Evolutionary conservation across 768 basidiomycete species (phyloP).

Genomic region (Auricularia sp.): DNA sequence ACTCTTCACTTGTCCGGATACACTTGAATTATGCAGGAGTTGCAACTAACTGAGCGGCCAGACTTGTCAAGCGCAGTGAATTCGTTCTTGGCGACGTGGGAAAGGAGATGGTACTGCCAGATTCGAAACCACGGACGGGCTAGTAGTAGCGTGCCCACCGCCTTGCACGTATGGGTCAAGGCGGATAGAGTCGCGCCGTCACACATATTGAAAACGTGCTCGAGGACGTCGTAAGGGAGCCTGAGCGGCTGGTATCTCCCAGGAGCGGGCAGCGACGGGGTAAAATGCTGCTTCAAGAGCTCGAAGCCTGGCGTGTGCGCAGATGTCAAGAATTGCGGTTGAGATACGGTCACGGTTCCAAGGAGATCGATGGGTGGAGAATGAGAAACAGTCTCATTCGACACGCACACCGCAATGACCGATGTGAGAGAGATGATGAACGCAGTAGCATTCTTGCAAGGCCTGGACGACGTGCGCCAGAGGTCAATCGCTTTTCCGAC

Average conservation of each 20-base stretch:
- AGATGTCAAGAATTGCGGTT: background rate
- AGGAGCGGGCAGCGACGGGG: background rate
- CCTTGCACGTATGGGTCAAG: background rate
- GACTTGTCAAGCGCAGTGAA: too few species aligned
- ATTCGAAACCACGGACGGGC: too few species aligned
- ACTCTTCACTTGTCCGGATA: too few species aligned
- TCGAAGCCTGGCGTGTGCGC: background rate
- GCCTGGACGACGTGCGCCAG: background rate
- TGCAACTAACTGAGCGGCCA: too few species aligned
- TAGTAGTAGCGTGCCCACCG: background rate
- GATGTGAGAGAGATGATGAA: background rate
- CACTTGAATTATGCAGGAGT: too few species aligned
- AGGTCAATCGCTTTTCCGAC: background rate
- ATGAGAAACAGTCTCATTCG: background rate
- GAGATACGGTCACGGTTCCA: background rate
- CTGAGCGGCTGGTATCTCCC: background rate
- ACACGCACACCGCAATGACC: background rate
- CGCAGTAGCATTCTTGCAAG: background rate
- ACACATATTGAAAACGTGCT: background rate
- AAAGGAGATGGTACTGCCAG: too few species aligned
- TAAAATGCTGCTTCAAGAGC: background rate
- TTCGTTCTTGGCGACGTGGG: too few species aligned
- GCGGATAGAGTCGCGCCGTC: background rate
- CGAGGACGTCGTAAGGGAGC: background rate
- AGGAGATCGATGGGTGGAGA: background rate